A percentile compares a stretch with the other conserved stretches of the same genome.
These are phyloP conservation scores for Morella rubra DNA, from an alignment of 306 rosid species.

Conservation along the genomic window DNA sequence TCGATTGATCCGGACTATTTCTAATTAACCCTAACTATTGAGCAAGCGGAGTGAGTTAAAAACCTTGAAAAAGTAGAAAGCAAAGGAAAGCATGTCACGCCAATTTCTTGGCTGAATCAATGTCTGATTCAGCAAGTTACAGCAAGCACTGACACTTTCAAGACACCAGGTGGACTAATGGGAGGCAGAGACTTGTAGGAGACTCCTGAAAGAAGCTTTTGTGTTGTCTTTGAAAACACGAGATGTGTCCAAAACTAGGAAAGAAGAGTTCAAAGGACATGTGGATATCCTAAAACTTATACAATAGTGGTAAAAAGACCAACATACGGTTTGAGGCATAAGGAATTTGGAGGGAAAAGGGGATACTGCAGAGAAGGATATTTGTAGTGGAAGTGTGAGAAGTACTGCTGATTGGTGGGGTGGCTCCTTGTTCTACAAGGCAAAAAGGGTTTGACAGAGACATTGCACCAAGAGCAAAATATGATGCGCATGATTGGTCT, in stretches of 20 bases:
- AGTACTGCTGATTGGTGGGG: conserved; percentile 64
- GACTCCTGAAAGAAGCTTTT: conserved; percentile 31
- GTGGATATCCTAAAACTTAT: conserved; percentile 26
- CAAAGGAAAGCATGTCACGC: conserved; percentile 5
- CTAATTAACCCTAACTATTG: too few relatives aligned
- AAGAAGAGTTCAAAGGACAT: conserved; percentile 25
- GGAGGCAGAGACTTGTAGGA: conserved; percentile 36
- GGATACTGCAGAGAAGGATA: conserved; percentile 11
- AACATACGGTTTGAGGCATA: conserved; percentile 30
- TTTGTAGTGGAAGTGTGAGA: conserved; percentile 44
- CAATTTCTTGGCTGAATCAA: conserved; percentile 21
- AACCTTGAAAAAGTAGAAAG: neutral
- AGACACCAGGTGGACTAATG: conserved; percentile 54
- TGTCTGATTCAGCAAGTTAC: conserved; percentile 31
- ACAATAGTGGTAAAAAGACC: conserved; percentile 23
- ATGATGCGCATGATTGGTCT: conserved; percentile 43
- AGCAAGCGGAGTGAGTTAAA: too few relatives aligned
- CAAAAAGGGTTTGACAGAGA: conserved; percentile 52
- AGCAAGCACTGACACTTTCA: conserved; percentile 52
- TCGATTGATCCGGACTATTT: too few relatives aligned
- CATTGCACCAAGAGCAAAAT: conserved; percentile 56
- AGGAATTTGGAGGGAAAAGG: conserved; percentile 17
- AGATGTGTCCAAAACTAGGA: conserved; percentile 38
- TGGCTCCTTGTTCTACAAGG: conserved; percentile 60
- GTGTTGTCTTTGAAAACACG: conserved; percentile 55